Conservation (phyloP, 768 basidiomycete genomes). For the Lactarius evosmus region DNA sequence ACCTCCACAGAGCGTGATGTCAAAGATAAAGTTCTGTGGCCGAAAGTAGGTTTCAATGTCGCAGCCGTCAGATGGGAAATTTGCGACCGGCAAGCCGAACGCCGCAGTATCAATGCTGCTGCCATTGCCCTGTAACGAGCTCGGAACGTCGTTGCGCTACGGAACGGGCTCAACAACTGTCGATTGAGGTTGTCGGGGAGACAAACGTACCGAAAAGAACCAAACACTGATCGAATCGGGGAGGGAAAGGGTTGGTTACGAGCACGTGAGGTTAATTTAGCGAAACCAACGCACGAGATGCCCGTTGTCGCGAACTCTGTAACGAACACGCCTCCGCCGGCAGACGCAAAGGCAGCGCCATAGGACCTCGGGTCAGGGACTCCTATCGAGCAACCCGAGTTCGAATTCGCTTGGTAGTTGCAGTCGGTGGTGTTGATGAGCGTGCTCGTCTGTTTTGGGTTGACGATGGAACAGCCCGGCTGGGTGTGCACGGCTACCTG, state of each 20-base stretch:
- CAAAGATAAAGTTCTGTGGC: conserved; percentile 65
- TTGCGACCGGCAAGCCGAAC: conserved; percentile 65
- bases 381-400: conserved; percentile 63
- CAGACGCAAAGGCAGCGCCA: conserved; percentile 60
- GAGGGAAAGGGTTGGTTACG: background rate
- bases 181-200: conserved; percentile 21
- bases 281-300: conserved; percentile 49
- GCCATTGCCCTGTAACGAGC: conserved; percentile 45
- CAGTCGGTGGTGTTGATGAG: conserved; percentile 59
- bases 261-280: background rate
- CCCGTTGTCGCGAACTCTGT: conserved; percentile 66
- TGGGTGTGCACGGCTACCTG: conserved; percentile 76
- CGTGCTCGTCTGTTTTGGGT: conserved; percentile 49
- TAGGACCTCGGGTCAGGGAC: conserved; percentile 56
- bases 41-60: conserved; percentile 51
- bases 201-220: conserved; percentile 51
- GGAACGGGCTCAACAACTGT: conserved; percentile 2
- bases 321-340: conserved; percentile 71
- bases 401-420: conserved; percentile 49
- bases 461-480: conserved; percentile 52
- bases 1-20: conserved; percentile 70
- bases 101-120: conserved; percentile 52
- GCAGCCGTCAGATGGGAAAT: conserved; percentile 62
- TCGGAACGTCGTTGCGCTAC: conserved; percentile 46
- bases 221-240: conserved; percentile 48